Evolutionary conservation across 805 yeast genomes (phyloP).

Genomic region (Metschnikowia picachoensis): DNA sequence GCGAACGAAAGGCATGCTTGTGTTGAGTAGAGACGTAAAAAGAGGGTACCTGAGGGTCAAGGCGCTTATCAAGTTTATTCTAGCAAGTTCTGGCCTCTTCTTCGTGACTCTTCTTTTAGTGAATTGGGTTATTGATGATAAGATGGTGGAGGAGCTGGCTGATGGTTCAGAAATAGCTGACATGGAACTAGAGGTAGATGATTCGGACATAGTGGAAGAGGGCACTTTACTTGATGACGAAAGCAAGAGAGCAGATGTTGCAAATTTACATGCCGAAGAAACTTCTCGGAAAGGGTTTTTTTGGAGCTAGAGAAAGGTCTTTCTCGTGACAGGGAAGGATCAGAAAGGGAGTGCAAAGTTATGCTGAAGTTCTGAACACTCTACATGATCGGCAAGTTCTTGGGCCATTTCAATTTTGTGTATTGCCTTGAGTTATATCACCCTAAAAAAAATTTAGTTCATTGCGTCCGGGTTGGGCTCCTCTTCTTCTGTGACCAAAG

Average conservation of each 20-base stretch:
- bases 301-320: no score
- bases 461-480: conserved; percentile 5
- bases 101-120: conserved; percentile 21
- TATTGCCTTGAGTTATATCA: neutral
- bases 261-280: no score
- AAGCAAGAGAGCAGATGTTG: no score
- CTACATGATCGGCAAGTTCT: no score
- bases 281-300: no score
- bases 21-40: conserved; percentile 10
- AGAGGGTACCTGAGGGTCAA: conserved; percentile 4
- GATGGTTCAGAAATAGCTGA: no score
- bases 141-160: neutral
- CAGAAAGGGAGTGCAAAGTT: neutral
- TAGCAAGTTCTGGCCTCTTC: conserved; percentile 28
- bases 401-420: no score
- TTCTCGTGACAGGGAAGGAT: no score
- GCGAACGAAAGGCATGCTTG: conserved; percentile 13
- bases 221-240: no score
- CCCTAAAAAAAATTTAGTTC: conserved; percentile 2
- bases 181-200: no score
- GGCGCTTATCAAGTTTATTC: conserved; percentile 14
- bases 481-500: conserved; percentile 29
- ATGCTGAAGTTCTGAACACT: neutral
- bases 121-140: conserved; percentile 24
- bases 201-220: no score